Evolutionary conservation across 805 yeast genomes (phyloP), one percentile per base, ranked within the genome.

Genomic region (Candida verbasci): DNA sequence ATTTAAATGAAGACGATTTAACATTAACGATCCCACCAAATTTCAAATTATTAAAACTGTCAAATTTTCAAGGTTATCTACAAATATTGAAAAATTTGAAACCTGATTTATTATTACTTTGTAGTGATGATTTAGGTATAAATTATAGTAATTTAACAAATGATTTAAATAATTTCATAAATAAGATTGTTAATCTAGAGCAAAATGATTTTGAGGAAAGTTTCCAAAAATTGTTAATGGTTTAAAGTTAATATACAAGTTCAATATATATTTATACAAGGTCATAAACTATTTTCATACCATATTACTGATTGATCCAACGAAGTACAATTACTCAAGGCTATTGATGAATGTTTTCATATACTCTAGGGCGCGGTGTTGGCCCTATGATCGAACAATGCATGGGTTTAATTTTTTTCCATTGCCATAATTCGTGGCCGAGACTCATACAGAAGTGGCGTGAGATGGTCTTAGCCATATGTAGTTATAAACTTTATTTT

Each of bases 121-220:
- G 73, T 46, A 42, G 60, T 17, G 70, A 64, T 31, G 73, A 67
- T 47, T 53, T 67, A 50, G 72, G 73, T 4, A 48, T 65, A 17
- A 39, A 39, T 17, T 40, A 46, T 27, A 18, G 28, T 14, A 48
- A 49, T 32, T 35, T 58, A 33, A 63, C 68, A 7, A 48, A 49
- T 29, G 72, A 67, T 31, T 50, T 67, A 49, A 49, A 55, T 23
- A 49, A 64, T 27, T 67, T 66, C 39, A 65, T 65, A 12, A 57
- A 54, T 44, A 59, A 63, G 39, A 56, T 67, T 15, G 55, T 66
- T 18, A 49, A 39, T 37, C 38, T 48, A 25, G 51, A 48, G 27
- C 52, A 48, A 35, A 47, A 41, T 30, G 46, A 46, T 21, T 31
- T 31, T 24, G 34, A 31, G 10, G 28, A 31, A 24, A 23, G 28